Evolutionary conservation across 441 rosid genomes (phyloP).

Genomic region (Gossypium aridum): DNA sequence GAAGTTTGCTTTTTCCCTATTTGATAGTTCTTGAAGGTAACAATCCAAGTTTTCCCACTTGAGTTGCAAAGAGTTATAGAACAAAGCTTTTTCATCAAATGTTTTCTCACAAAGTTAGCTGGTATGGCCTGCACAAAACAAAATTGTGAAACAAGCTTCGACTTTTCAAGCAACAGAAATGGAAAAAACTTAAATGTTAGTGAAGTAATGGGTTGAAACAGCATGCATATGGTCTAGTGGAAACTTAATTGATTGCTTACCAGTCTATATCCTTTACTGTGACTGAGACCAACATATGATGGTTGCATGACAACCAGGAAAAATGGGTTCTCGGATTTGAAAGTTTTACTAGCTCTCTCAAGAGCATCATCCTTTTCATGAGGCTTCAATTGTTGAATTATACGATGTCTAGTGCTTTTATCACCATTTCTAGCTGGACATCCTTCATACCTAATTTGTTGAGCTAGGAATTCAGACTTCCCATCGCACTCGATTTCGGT

Average conservation of each 20-base stretch:
- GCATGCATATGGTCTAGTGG: background rate
- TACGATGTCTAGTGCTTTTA: background rate
- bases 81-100: background rate
- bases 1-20: background rate
- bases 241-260: slow-evolving; percentile 16
- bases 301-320: slow-evolving; percentile 21
- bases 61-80: background rate
- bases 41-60: slow-evolving; percentile 8
- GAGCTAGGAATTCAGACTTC: background rate
- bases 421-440: background rate
- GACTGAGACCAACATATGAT: slow-evolving; percentile 3
- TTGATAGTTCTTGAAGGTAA: background rate
- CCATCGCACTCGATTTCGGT: background rate
- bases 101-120: background rate
- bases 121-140: slow-evolving; percentile 5
- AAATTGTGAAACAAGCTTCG: background rate
- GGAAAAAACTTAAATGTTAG: background rate
- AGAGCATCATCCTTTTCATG: slow-evolving; percentile 10
- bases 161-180: background rate
- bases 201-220: background rate
- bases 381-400: background rate
- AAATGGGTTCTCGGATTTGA: slow-evolving; percentile 17
- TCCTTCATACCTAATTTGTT: background rate
- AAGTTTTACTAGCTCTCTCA: slow-evolving; percentile 7
- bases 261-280: background rate